Conservation (phyloP, 768 basidiomycete genomes). For the Tulasnella sp. region DNA sequence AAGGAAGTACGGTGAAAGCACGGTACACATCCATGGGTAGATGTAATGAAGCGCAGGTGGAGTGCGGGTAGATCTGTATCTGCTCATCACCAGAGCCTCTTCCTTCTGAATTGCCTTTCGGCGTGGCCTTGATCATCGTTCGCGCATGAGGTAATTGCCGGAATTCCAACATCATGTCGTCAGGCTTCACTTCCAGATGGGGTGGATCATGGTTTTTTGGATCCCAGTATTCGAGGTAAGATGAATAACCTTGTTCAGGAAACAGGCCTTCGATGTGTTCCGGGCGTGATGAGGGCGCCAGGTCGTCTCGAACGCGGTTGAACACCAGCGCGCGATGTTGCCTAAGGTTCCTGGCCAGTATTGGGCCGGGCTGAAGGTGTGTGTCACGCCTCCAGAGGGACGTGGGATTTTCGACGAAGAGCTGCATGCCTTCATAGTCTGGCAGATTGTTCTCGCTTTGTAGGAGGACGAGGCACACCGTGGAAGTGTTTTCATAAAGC, state of each 20-base stretch:
- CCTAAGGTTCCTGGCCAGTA: slow-evolving; percentile 5
- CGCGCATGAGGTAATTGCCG: neutral
- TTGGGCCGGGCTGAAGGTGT: neutral
- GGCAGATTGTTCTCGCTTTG: slow-evolving; percentile 34
- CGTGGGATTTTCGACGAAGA: neutral
- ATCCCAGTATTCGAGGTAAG: slow-evolving; percentile 12
- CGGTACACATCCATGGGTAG: slow-evolving; percentile 26
- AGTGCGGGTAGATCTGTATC: slow-evolving; percentile 4
- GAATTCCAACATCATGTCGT: slow-evolving; percentile 14
- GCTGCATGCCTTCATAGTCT: slow-evolving; percentile 47
- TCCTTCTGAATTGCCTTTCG: neutral
- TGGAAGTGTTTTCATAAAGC: slow-evolving; percentile 40
- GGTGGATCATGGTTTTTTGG: neutral
- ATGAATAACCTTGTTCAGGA: slow-evolving; percentile 2
- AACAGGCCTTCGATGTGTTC: neutral
- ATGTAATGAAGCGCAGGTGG: neutral
- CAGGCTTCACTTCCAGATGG: neutral
- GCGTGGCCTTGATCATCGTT: neutral
- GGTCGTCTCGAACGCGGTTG: slow-evolving; percentile 48
- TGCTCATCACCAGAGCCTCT: neutral
- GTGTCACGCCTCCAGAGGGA: neutral
- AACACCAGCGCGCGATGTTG: slow-evolving; percentile 40
- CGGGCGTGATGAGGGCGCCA: slow-evolving; percentile 54
- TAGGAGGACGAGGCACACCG: slow-evolving; percentile 55
- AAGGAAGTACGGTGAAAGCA: slow-evolving; percentile 51